Base-by-base conservation (phyloP, 1,284 basidiomycete species). In the Filobasidium uniguttulatum region DNA sequence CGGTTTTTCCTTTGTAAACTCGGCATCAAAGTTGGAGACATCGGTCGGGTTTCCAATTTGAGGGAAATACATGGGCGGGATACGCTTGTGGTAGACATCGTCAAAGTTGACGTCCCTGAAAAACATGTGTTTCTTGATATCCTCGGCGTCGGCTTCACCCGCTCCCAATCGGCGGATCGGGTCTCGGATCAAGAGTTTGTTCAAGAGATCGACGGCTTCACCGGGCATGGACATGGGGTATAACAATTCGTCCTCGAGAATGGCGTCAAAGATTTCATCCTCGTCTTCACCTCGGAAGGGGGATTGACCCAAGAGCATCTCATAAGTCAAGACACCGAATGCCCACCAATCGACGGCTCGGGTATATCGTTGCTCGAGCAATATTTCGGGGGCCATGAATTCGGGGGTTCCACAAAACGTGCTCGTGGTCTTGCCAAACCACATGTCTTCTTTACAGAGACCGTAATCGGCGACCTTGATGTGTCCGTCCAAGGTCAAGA, bases 301-400 rank as follows among this genome's bases (percentile, higher is more conserved):
- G 14, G 93, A 96, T 71, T 98, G 94, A 35, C 94, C 94, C 26
- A 98, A 76, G 49, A 99, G 73, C 94, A 99, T 99, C 71, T 98
- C 94, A 66, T 99, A 99, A 41, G 88, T 96, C 60, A 98, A 71
- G 7, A 99, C 93, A 57, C 94, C 94, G 65, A 98, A 98, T 7
- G 94, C 94, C 94, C 94, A 99, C 94, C 94, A 99, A 64, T 99
- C 94, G 46, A 98, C 94, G 5, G 94, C 94, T 38, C 90, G 84
- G 10, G 90, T 90, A 63, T 99, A 99, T 49, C 90, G 83, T 72
- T 98, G 93, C 71, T 98, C 94, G 26, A 98, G 77, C 49, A 99
- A 38, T 55, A 88, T 88, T 76, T 99, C 94, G 5, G 94, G 94
- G 31, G 94, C 94, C 94, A 99, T 98, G 68, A 98, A 98, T 67